These are phyloP conservation scores for Cordyceps tenuipes DNA, from an alignment of 2,329 filamentous ascomycete species.

Conservation along the genomic window DNA sequence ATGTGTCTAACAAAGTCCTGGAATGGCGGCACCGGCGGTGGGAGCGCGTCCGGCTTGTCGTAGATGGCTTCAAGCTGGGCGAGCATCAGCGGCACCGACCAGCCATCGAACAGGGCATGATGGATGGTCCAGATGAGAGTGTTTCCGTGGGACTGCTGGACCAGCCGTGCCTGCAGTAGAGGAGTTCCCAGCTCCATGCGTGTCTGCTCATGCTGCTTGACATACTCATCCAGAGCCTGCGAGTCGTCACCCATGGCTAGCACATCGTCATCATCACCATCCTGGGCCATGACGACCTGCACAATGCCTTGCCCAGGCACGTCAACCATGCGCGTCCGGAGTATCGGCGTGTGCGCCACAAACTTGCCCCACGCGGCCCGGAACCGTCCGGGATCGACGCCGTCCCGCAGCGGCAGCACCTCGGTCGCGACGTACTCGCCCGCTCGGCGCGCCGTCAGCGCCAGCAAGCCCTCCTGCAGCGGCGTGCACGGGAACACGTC, in stretches of 20 bases:
- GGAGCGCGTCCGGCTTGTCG: background rate
- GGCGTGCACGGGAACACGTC: conserved; percentile 13
- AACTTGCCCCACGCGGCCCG: conserved; percentile 27
- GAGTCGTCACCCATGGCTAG: conserved; percentile 10
- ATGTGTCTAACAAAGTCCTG: conserved; percentile 33
- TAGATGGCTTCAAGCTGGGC: conserved; percentile 8
- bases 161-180: conserved; percentile 28
- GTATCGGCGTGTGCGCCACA: conserved; percentile 24
- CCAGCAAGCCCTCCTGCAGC: conserved; percentile 13
- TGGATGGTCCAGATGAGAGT: conserved; percentile 12
- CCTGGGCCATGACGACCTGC: conserved; percentile 31
- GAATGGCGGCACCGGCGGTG: background rate
- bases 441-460: conserved; percentile 14
- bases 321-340: conserved; percentile 35
- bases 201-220: background rate
- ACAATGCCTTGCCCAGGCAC: conserved; percentile 28
- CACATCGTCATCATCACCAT: conserved; percentile 19
- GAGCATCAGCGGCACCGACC: conserved; percentile 13
- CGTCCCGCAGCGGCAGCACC: conserved; percentile 13
- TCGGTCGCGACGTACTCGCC: conserved; percentile 18
- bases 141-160: background rate
- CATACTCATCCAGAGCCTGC: background rate
- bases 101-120: conserved; percentile 13
- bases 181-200: conserved; percentile 23
- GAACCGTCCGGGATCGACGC: conserved; percentile 14